These are phyloP conservation scores for Chlamydomonas schloesseri DNA, from an alignment of 139 green algal genomes.

Conservation along the genomic window DNA sequence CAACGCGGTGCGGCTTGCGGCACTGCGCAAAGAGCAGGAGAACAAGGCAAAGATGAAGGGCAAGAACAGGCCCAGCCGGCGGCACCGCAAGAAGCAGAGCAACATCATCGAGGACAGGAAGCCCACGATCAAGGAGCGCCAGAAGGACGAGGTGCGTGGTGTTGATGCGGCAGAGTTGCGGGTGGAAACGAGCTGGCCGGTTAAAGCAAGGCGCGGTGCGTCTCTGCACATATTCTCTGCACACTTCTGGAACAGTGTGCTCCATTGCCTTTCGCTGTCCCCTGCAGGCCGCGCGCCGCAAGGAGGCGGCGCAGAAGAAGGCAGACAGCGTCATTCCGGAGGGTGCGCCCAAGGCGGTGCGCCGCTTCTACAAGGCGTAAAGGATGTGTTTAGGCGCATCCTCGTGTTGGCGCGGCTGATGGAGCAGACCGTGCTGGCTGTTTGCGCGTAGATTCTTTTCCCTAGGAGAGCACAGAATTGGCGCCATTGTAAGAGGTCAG, in stretches of 20 bases:
- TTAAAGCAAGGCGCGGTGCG: no score
- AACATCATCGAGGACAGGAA: slow-evolving; percentile 92
- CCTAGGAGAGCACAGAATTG: no score
- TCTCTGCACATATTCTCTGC: no score
- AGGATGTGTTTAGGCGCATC: no score
- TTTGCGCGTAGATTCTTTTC: no score
- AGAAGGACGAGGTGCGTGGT: slow-evolving; percentile 60
- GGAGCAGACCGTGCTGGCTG: no score
- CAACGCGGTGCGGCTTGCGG: slow-evolving; percentile 47
- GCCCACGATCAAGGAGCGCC: slow-evolving; percentile 51
- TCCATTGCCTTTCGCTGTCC: neutral
- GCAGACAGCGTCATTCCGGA: slow-evolving; percentile 50
- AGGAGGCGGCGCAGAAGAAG: slow-evolving; percentile 52
- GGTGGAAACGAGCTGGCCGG: neutral
- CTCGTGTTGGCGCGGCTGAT: no score
- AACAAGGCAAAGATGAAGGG: slow-evolving; percentile 91
- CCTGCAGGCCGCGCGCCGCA: slow-evolving; percentile 33
- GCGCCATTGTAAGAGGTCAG: no score
- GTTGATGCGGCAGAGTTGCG: no score
- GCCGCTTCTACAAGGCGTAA: slow-evolving; percentile 74
- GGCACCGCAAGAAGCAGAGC: slow-evolving; percentile 89
- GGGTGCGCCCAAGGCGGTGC: slow-evolving; percentile 72
- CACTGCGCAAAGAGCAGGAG: slow-evolving; percentile 49
- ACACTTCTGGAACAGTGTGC: no score
- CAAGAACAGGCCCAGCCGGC: slow-evolving; percentile 89